Evolutionary conservation across 2,329 filamentous ascomycete genomes (phyloP).

Genomic region (Talaromyces sp.): DNA sequence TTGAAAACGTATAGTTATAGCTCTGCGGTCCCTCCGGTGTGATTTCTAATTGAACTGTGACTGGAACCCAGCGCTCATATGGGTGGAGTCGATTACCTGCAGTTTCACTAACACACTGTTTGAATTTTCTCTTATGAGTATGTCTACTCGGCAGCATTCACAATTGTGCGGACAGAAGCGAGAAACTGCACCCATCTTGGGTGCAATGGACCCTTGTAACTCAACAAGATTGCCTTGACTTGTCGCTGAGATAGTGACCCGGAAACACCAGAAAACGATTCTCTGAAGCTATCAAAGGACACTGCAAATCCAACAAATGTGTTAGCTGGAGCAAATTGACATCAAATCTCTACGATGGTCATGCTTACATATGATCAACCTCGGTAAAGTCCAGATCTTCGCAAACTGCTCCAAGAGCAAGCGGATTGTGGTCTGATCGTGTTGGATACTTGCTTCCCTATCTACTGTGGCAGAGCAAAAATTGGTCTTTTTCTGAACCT

Average conservation of each 20-base stretch:
- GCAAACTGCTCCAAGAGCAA: constrained; percentile 27
- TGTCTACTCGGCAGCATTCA: not conserved
- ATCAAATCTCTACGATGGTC: not conserved
- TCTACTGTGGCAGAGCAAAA: not conserved
- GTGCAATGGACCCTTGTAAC: constrained; percentile 21
- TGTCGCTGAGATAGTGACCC: constrained; percentile 17
- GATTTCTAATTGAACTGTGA: not conserved
- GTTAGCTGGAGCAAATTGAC: not conserved
- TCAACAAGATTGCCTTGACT: constrained; percentile 17
- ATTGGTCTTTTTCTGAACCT: constrained; percentile 26
- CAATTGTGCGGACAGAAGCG: constrained; percentile 11
- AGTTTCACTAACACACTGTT: not conserved
- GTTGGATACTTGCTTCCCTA: constrained; percentile 16
- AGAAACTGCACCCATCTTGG: constrained; percentile 21
- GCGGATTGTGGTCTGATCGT: constrained; percentile 21
- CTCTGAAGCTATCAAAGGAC: constrained; percentile 18
- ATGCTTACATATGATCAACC: not conserved
- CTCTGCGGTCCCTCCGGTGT: not conserved
- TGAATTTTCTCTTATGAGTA: not conserved
- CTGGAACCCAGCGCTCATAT: not conserved
- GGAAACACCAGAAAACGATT: constrained; percentile 12
- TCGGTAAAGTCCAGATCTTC: constrained; percentile 22
- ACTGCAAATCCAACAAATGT: not conserved
- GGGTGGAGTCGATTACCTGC: not conserved
- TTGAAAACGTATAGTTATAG: not conserved